Percentiles rank a stretch among this genome's conserved stretches.
These are phyloP conservation scores for Daldinia childiae DNA, from an alignment of 495 filamentous ascomycete species.

Conservation along the genomic window DNA sequence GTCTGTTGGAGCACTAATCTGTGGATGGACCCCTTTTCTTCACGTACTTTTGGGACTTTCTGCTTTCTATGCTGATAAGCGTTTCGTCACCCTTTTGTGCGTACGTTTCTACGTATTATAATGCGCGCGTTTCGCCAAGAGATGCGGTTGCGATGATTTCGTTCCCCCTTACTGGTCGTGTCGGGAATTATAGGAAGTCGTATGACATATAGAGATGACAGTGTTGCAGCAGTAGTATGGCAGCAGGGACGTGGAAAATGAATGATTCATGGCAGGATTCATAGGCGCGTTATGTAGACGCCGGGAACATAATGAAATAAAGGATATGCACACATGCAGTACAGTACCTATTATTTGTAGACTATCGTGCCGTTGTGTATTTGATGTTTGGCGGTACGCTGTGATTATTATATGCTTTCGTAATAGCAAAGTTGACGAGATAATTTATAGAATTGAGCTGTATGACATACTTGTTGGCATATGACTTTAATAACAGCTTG, in stretches of 20 bases:
- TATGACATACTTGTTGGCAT: background rate
- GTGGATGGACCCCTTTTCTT: background rate
- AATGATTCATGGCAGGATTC: too few relatives aligned
- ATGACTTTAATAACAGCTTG: background rate
- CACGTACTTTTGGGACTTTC: background rate
- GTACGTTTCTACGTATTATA: background rate
- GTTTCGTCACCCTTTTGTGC: background rate
- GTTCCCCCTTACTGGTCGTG: background rate
- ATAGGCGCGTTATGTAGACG: background rate
- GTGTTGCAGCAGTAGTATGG: background rate
- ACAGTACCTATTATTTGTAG: background rate
- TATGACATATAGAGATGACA: slow-evolving; percentile 4
- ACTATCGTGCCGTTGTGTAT: background rate
- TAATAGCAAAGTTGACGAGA: background rate
- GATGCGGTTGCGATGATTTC: background rate
- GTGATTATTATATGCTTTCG: background rate
- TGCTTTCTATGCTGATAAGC: slow-evolving; percentile 4
- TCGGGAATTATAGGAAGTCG: background rate
- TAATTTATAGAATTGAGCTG: background rate
- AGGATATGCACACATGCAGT: background rate
- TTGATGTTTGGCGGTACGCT: background rate
- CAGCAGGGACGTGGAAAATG: background rate
- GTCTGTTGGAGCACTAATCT: slow-evolving; percentile 87
- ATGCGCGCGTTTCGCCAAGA: background rate
- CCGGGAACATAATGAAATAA: slow-evolving; percentile 10